These are phyloP conservation scores for Kazachstania martiniae DNA, from an alignment of 805 yeast genomes.

Conservation along the genomic window DNA sequence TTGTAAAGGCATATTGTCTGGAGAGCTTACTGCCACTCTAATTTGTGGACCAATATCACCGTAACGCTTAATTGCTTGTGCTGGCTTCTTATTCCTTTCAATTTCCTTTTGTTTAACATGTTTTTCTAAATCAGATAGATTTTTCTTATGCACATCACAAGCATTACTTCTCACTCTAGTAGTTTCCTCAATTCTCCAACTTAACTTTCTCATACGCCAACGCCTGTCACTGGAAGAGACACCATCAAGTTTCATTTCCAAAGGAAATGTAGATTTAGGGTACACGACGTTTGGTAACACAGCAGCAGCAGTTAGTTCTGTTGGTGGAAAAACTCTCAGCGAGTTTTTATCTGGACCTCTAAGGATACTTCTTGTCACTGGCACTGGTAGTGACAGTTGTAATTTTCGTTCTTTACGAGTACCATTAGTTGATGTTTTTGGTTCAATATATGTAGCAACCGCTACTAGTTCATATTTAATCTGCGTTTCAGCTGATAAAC, in stretches of 20 bases:
- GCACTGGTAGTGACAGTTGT: constrained; percentile 48
- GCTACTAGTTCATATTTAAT: constrained; percentile 76
- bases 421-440: constrained; percentile 8
- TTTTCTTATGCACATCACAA: constrained; percentile 47
- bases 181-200: constrained; percentile 83
- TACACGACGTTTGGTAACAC: constrained; percentile 80
- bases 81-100: constrained; percentile 28
- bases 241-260: constrained; percentile 75
- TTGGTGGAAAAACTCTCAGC: constrained; percentile 89
- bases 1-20: constrained; percentile 20
- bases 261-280: constrained; percentile 77
- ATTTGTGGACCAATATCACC: constrained; percentile 31
- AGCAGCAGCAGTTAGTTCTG: constrained; percentile 79
- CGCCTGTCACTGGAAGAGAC: constrained; percentile 46
- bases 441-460: constrained; percentile 33
- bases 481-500: constrained; percentile 38
- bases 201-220: constrained; percentile 87
- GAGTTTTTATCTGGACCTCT: constrained; percentile 81
- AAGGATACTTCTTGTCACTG: constrained; percentile 64
- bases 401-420: constrained; percentile 28
- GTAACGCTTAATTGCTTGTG: constrained; percentile 26
- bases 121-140: constrained; percentile 30
- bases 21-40: constrained; percentile 26
- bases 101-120: constrained; percentile 26
- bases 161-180: constrained; percentile 48